Conservation (phyloP, 1,139 yeast genomes). For the Kodamaea fungicola region DNA sequence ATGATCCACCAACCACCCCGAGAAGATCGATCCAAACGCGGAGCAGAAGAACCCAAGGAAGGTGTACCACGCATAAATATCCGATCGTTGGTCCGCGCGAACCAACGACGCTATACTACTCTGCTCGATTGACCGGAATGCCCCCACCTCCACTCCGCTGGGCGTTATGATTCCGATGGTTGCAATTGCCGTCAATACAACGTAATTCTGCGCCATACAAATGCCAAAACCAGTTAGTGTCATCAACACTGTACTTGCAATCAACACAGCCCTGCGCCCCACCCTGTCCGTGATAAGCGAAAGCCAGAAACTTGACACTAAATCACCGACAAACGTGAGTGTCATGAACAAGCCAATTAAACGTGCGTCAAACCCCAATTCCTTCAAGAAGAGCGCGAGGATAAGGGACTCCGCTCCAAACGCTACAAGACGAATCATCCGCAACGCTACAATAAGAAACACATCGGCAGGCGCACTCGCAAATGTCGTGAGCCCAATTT, state of each 20-base stretch:
- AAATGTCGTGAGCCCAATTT: conserved; percentile 28
- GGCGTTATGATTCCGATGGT: conserved; percentile 39
- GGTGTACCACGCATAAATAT: conserved; percentile 42
- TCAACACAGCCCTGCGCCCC: conserved; percentile 32
- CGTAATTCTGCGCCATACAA: conserved; percentile 17
- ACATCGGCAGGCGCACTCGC: conserved; percentile 25
- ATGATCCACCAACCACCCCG: conserved; percentile 28
- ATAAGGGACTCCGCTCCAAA: conserved; percentile 43
- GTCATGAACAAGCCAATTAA: conserved; percentile 39
- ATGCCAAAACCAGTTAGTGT: conserved; percentile 29
- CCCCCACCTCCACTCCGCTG: conserved; percentile 44
- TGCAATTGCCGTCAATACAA: conserved; percentile 23
- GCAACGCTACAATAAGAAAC: conserved; percentile 25
- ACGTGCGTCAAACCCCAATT: conserved; percentile 27
- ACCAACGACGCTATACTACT: conserved; percentile 35
- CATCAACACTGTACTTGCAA: conserved; percentile 28
- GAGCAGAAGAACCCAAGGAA: conserved; percentile 35
- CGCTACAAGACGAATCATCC: conserved; percentile 37
- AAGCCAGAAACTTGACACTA: conserved; percentile 30
- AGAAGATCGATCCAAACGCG: conserved; percentile 34
- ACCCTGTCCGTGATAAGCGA: conserved; percentile 31
- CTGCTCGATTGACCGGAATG: conserved; percentile 41
- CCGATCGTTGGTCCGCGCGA: conserved; percentile 29
- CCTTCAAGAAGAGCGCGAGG: conserved; percentile 34
- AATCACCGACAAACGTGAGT: conserved; percentile 35